These are phyloP conservation scores for Pichia sp. DNA, from an alignment of 1,139 yeast species.

Conservation along the genomic window DNA sequence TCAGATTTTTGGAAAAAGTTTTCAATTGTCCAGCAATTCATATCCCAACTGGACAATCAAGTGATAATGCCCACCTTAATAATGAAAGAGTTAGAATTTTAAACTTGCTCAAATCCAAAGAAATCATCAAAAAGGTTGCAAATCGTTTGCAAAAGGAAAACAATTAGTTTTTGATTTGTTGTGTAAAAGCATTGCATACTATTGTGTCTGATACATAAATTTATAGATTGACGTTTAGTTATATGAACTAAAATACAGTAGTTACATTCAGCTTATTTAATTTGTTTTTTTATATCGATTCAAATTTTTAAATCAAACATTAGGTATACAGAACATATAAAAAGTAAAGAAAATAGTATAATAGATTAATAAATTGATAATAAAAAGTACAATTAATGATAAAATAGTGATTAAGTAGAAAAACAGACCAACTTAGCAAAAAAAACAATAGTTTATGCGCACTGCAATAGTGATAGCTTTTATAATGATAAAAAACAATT, in stretches of 20 bases:
- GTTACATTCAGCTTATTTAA: background rate
- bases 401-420: background rate
- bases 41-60: conserved; percentile 92
- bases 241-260: background rate
- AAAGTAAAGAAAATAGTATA: conserved; percentile 1
- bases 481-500: background rate
- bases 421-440: background rate
- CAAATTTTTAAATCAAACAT: conserved; percentile 8
- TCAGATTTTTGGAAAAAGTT: conserved; percentile 73
- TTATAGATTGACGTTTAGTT: background rate
- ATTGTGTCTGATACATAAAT: background rate
- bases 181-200: too few species aligned
- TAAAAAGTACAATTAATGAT: background rate
- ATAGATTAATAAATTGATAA: background rate
- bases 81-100: conserved; percentile 77
- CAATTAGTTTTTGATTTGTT: too few species aligned
- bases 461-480: background rate
- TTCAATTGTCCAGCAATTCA: conserved; percentile 90
- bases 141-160: conserved; percentile 7
- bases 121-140: conserved; percentile 49
- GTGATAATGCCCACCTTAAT: conserved; percentile 89
- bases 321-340: conserved; percentile 6
- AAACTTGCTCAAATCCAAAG: conserved; percentile 69
- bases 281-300: background rate
- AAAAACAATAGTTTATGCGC: background rate